Conservation (phyloP, 2,329 filamentous ascomycete species). For the Bipolaris cookei region DNA sequence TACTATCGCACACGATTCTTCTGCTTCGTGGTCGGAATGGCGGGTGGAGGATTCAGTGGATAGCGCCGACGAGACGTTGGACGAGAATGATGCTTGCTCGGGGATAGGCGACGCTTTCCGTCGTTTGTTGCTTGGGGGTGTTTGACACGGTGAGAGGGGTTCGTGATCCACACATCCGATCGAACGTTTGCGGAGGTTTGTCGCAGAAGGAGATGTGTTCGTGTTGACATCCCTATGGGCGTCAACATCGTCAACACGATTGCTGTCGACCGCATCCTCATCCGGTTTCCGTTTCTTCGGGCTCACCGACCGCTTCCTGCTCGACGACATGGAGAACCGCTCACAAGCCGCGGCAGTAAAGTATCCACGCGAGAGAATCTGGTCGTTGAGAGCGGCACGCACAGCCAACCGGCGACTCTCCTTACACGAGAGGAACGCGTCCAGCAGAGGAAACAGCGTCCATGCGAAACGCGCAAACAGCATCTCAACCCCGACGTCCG, state of each 20-base stretch:
- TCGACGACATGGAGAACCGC: neutral
- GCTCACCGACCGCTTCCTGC: neutral
- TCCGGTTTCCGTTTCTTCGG: neutral
- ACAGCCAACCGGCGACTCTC: slow-evolving; percentile 6
- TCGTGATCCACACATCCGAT: neutral
- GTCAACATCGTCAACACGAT: neutral
- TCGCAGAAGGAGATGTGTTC: neutral
- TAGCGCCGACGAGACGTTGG: neutral
- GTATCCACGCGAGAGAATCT: neutral
- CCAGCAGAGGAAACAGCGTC: slow-evolving; percentile 14
- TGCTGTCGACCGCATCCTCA: neutral
- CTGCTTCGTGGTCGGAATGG: neutral
- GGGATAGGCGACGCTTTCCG: neutral
- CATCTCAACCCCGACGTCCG: slow-evolving; percentile 5
- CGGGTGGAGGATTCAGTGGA: neutral
- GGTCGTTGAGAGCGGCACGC: neutral
- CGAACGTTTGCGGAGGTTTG: neutral
- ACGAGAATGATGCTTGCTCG: neutral
- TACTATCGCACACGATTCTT: neutral
- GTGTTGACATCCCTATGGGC: neutral
- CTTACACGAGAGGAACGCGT: slow-evolving; percentile 8
- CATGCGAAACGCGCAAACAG: slow-evolving; percentile 56
- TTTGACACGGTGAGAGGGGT: neutral
- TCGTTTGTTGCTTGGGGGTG: neutral
- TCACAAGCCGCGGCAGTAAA: neutral